Base-by-base conservation (phyloP, 176 grass and related monocot species). In the Aechmea fasciata region DNA sequence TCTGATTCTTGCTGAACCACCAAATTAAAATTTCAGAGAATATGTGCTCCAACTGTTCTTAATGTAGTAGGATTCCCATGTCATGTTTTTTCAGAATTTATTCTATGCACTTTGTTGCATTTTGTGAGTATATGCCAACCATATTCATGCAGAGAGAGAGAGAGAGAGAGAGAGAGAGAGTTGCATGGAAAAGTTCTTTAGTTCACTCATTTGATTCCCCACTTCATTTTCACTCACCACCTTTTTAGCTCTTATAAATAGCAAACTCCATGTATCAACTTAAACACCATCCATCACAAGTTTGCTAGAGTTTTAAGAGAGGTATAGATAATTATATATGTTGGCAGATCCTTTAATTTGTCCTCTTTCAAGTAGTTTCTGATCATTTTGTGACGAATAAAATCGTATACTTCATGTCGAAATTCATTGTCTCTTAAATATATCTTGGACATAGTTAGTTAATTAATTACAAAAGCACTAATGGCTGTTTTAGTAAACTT, bases 191-290 rank as follows among this genome's bases (percentile, higher is more conserved):
- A 55, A 55, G 15, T 13, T 55, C 11, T 13, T 15, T 13, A n/a
- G n/a, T n/a, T n/a, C n/a, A n/a, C n/a, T n/a, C n/a, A n/a, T n/a
- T n/a, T n/a, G 33, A 41, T 41, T 41, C 33, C 33, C 33, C 33
- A 7, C 33, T 41, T 41, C 33, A 41, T 41, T 41, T 41, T 41
- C 33, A 41, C 33, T 41, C 33, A 41, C 33, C 33, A 41, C 4
- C 33, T 41, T 41, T 41, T 41, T 41, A 41, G 8, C 4, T 66
- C 19, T 50, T 82, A 82, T 86, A 86, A 86, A 26, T 78, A 82
- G 12, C 51, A 51, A 48, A 54, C 33, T 2, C 62, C 1, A 73
- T 41, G 10, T 2, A 13, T 52, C 59, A 57, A 47, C 51, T 62
- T 65, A 69, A 78, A 61, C 70, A 78, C 57, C 78, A 78, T 81